Evolutionary conservation across 352 stramenopile species (phyloP).

Genomic region (Phytophthora lateralis): DNA sequence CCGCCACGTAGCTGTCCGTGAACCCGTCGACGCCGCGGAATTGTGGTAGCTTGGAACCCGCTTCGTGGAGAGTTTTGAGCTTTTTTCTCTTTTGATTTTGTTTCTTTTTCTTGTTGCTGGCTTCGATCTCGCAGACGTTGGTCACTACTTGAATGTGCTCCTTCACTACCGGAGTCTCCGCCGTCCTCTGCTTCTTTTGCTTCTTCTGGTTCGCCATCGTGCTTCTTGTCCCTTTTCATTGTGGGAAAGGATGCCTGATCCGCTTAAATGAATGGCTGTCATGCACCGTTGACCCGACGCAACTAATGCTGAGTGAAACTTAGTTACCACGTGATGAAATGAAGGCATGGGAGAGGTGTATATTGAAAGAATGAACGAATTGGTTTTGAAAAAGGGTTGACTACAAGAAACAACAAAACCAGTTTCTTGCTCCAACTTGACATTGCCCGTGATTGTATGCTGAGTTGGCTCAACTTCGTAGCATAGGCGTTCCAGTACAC

Average conservation of each 20-base stretch:
- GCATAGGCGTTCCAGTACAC: too few species aligned
- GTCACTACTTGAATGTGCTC: not conserved
- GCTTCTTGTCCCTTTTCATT: not conserved
- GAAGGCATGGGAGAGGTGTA: too few species aligned
- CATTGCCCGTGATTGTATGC: too few species aligned
- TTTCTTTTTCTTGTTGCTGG: not conserved
- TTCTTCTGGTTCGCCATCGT: not conserved
- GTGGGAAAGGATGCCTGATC: not conserved
- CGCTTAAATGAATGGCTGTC: not conserved
- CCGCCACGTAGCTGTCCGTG: slow-evolving; percentile 93
- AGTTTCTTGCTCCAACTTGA: too few species aligned
- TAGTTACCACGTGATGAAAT: too few species aligned
- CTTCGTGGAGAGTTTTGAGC: not conserved
- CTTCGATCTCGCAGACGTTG: not conserved
- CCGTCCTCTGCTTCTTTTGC: not conserved
- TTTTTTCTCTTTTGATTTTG: not conserved
- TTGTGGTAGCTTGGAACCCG: slow-evolving; percentile 56
- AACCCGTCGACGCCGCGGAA: slow-evolving; percentile 83
- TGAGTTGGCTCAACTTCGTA: too few species aligned
- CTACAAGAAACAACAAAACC: too few species aligned
- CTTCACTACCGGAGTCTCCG: not conserved
- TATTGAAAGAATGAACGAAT: too few species aligned
- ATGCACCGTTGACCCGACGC: not conserved
- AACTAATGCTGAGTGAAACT: too few species aligned
- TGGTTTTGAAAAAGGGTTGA: too few species aligned